Percentiles rank a stretch among this genome's conserved stretches.
phyloP scores from a whole-genome alignment of 768 basidiomycete species.

The Leccinum ochraceum region DNA sequence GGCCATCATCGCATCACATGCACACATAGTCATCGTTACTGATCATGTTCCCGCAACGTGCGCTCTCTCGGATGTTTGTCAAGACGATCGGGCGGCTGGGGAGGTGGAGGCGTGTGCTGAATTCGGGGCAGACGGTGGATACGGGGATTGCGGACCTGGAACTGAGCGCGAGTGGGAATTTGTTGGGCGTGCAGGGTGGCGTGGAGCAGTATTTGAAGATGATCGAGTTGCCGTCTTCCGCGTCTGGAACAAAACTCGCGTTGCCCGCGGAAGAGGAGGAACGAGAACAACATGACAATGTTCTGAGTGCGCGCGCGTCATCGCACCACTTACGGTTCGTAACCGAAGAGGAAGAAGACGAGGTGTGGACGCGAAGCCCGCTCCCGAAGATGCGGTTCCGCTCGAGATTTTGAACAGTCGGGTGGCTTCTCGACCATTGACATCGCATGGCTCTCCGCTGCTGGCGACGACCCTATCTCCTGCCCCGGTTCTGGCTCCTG shows the following conservation, averaged over 20 bases:
- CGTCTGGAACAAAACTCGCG: conserved; percentile 6
- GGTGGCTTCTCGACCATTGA: too few species aligned
- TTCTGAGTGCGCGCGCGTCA: conserved; percentile 3
- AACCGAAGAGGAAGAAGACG: conserved; percentile 33
- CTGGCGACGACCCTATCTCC: too few species aligned
- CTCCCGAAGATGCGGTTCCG: too few species aligned
- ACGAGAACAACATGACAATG: conserved; percentile 11
- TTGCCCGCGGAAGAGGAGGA: not conserved
- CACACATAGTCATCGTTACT: too few species aligned
- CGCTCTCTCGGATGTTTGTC: too few species aligned
- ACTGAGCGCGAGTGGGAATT: conserved; percentile 56
- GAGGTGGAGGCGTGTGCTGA: conserved; percentile 78
- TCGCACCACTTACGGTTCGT: conserved; percentile 31
- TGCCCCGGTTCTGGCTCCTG: conserved; percentile 2
- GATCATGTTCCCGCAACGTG: too few species aligned
- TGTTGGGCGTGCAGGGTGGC: conserved; percentile 60
- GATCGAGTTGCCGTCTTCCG: conserved; percentile 40
- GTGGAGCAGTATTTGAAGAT: conserved; percentile 67
- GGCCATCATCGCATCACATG: too few species aligned
- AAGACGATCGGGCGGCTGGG: conserved; percentile 60
- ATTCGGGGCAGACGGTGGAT: conserved; percentile 41
- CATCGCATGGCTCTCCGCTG: too few species aligned
- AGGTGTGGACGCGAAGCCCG: too few species aligned
- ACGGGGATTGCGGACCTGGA: conserved; percentile 60
- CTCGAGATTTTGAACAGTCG: too few species aligned